Conservation (phyloP, 805 yeast genomes). For the Cyberlindnera bimundalis region DNA sequence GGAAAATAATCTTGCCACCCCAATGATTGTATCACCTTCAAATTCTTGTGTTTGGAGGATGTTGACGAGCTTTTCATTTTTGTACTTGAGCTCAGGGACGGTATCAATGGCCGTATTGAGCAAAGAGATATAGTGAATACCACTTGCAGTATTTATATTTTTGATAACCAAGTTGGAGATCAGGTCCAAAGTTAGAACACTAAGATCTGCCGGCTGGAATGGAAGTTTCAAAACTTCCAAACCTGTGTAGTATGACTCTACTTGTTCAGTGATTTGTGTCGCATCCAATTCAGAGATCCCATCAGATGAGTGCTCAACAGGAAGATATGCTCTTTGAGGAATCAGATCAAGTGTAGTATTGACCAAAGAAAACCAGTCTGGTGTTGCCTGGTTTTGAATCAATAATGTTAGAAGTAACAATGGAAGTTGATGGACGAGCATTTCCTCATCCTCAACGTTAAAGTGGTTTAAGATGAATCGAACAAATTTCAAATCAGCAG, state of each 20-base stretch:
- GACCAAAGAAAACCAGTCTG: slow-evolving; percentile 39
- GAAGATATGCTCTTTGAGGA: slow-evolving; percentile 62
- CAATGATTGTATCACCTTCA: slow-evolving; percentile 22
- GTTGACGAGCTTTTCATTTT: slow-evolving; percentile 32
- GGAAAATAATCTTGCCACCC: slow-evolving; percentile 30
- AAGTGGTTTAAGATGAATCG: slow-evolving; percentile 60
- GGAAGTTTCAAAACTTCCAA: slow-evolving; percentile 34
- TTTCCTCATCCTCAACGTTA: slow-evolving; percentile 83
- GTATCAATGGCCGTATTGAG: slow-evolving; percentile 38
- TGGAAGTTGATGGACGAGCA: slow-evolving; percentile 74
- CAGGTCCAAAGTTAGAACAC: slow-evolving; percentile 37
- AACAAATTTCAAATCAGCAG: slow-evolving; percentile 44
- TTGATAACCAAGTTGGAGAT: slow-evolving; percentile 27
- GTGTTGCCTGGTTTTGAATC: slow-evolving; percentile 21
- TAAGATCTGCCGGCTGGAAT: slow-evolving; percentile 40
- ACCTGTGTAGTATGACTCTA: slow-evolving; percentile 34
- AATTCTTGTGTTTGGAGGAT: slow-evolving; percentile 21
- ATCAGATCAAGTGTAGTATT: slow-evolving; percentile 46
- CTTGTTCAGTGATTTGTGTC: slow-evolving; percentile 26
- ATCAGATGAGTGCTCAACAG: slow-evolving; percentile 42
- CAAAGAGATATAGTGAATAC: slow-evolving; percentile 33
- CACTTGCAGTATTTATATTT: slow-evolving; percentile 20
- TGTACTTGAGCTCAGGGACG: slow-evolving; percentile 42
- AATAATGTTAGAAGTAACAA: slow-evolving; percentile 52
- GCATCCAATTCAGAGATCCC: slow-evolving; percentile 12